Evolutionary conservation across 768 basidiomycete species (phyloP).

Genomic region (Psilocybe sp.): DNA sequence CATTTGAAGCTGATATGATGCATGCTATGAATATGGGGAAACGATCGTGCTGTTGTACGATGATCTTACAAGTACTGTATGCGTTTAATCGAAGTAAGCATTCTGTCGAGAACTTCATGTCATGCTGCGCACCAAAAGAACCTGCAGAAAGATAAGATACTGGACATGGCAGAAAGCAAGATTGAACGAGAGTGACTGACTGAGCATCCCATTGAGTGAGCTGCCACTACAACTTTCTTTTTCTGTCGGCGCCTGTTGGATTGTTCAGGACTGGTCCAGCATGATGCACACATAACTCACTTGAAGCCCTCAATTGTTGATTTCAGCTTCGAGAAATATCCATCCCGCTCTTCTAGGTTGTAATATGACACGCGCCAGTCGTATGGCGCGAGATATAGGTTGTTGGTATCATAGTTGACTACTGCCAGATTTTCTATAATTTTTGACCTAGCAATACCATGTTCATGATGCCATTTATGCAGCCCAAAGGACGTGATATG

Average conservation of each 20-base stretch:
- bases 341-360: constrained; percentile 90
- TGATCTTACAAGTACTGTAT: constrained; percentile 78
- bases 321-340: constrained; percentile 85
- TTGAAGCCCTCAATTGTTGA: constrained; percentile 76
- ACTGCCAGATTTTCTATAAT: constrained; percentile 94
- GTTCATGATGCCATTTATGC: background rate
- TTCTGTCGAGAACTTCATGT: background rate
- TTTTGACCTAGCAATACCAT: constrained; percentile 60
- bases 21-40: constrained; percentile 2
- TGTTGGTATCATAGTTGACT: constrained; percentile 90
- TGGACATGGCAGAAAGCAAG: background rate
- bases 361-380: constrained; percentile 89
- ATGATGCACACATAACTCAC: constrained; percentile 31
- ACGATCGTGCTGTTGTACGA: background rate
- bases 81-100: background rate
- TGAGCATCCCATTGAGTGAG: constrained; percentile 85
- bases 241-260: constrained; percentile 56
- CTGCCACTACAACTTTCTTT: constrained; percentile 79
- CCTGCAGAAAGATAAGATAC: constrained; percentile 22
- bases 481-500: background rate
- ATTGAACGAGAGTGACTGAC: constrained; percentile 35
- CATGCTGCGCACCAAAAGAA: constrained; percentile 43
- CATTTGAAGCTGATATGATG: constrained; percentile 73
- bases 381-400: constrained; percentile 79
- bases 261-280: background rate